A percentile compares a stretch with the other conserved stretches of the same genome.
These are phyloP conservation scores for Tuber calosporum DNA, from an alignment of 495 filamentous ascomycete genomes.

Conservation along the genomic window DNA sequence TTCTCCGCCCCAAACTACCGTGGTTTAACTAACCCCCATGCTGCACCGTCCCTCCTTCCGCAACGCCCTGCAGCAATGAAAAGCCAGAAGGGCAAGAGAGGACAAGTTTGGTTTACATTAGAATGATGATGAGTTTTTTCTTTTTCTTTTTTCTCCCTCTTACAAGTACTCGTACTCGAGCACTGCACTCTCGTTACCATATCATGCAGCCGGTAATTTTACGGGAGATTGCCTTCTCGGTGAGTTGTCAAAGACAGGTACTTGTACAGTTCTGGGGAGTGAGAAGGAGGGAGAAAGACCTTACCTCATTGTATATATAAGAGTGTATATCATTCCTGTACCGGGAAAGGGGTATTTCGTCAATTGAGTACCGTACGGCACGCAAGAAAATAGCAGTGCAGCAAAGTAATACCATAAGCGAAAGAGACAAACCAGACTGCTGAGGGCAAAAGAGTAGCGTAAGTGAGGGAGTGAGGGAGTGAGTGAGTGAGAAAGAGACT, in stretches of 20 bases:
- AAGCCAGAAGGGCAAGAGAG: neutral
- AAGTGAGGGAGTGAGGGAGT: too few relatives aligned
- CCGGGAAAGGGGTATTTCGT: neutral
- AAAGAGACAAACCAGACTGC: neutral
- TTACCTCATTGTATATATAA: neutral
- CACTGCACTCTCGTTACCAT: neutral
- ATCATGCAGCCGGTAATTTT: slow-evolving; percentile 31
- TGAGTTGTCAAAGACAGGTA: slow-evolving; percentile 25
- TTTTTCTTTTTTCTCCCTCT: neutral
- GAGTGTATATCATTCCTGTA: neutral
- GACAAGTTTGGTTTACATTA: neutral
- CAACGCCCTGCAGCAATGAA: neutral
- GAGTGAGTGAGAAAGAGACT: neutral
- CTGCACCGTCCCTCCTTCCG: neutral
- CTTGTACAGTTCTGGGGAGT: neutral
- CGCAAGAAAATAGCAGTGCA: neutral
- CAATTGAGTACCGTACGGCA: too few relatives aligned
- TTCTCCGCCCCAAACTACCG: neutral
- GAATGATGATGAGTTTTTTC: neutral
- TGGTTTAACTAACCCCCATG: neutral
- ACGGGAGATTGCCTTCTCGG: slow-evolving; percentile 31
- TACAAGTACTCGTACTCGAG: too few relatives aligned
- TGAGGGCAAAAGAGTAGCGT: neutral
- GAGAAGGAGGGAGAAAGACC: neutral
- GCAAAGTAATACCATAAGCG: neutral